Evolutionary conservation across 2,329 filamentous ascomycete genomes (phyloP).

Genomic region (Cladobotryum mycophilum): DNA sequence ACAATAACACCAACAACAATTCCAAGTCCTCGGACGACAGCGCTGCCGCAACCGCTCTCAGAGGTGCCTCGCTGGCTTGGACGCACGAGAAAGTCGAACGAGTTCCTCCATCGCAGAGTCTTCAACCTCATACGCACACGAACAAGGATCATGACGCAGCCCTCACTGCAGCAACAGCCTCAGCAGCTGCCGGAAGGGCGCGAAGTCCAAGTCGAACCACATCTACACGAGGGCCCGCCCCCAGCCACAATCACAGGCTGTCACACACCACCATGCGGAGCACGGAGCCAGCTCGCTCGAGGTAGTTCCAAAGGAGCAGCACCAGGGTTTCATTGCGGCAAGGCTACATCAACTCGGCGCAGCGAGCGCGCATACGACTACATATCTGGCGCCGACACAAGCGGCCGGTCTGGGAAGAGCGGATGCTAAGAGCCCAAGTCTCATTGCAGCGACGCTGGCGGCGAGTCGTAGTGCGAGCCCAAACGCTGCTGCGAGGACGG

Average conservation of each 20-base stretch:
- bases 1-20: no score
- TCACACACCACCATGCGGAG: no score
- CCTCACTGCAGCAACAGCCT: not conserved
- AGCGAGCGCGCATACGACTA: not conserved
- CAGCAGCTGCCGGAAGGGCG: not conserved
- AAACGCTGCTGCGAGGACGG: conserved; percentile 21
- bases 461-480: conserved; percentile 45
- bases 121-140: no score
- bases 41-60: conserved; percentile 42
- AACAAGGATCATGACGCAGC: no score
- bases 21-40: conserved; percentile 20
- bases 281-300: not conserved
- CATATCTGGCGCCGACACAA: conserved; percentile 12
- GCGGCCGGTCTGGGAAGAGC: conserved; percentile 10
- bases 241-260: no score
- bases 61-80: conserved; percentile 49
- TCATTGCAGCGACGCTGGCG: conserved; percentile 51
- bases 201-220: not conserved
- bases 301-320: not conserved
- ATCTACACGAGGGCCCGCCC: no score
- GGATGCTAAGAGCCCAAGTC: conserved; percentile 49
- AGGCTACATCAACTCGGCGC: conserved; percentile 21
- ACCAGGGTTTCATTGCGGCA: conserved; percentile 15
- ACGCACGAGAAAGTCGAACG: not conserved
- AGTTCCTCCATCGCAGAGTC: not conserved